Conservation (phyloP, 441 rosid genomes). For the Francoa sonchifolia region DNA sequence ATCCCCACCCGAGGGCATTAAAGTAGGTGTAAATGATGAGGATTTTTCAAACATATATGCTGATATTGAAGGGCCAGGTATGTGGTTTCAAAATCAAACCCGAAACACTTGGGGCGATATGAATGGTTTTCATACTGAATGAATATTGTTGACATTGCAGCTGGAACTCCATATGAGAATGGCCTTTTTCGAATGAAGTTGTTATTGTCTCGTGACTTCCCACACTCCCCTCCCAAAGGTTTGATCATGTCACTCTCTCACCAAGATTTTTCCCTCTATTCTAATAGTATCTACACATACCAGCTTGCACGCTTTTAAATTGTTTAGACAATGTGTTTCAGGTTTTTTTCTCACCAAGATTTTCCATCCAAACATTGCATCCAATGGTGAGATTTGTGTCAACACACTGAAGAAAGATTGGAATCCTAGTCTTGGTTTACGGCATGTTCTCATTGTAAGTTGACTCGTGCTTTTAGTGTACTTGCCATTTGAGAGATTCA, state of each 20-base stretch:
- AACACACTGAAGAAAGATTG: constrained; percentile 91
- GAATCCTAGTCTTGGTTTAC: constrained; percentile 90
- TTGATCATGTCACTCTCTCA: no score
- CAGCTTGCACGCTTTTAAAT: neutral
- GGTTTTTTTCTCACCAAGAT: constrained; percentile 95
- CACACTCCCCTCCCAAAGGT: constrained; percentile 94
- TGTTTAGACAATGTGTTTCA: constrained; percentile 13
- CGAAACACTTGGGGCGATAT: neutral
- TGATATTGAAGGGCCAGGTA: constrained; percentile 99
- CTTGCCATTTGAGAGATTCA: neutral
- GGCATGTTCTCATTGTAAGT: constrained; percentile 88
- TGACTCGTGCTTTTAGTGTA: no score
- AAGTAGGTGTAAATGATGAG: constrained; percentile 85
- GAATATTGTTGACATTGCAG: constrained; percentile 32
- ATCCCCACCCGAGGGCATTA: constrained; percentile 96
- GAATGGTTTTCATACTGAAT: constrained; percentile 6
- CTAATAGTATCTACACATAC: no score
- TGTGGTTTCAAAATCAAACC: constrained; percentile 3
- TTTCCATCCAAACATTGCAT: constrained; percentile 89
- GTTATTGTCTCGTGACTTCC: constrained; percentile 74
- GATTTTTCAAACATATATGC: constrained; percentile 87
- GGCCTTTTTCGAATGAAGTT: constrained; percentile 94
- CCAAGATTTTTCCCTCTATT: no score
- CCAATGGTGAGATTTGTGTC: constrained; percentile 90
- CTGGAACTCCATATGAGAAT: constrained; percentile 92